These are phyloP conservation scores for Penicillium pancosmium DNA, from an alignment of 495 filamentous ascomycete genomes.

Conservation along the genomic window DNA sequence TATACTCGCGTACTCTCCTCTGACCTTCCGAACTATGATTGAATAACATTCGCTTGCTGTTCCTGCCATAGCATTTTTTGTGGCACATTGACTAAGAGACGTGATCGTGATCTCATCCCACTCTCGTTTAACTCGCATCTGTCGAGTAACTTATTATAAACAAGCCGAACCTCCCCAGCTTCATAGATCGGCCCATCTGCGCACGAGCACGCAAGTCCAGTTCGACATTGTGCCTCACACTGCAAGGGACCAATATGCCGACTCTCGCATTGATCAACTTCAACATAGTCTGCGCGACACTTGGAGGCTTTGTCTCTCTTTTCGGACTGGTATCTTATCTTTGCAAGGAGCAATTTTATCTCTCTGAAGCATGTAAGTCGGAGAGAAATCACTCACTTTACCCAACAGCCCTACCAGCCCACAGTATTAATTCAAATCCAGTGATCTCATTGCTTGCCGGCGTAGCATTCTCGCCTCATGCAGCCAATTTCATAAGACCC, in stretches of 20 bases:
- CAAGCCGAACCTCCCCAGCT: neutral
- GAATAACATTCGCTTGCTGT: constrained; percentile 44
- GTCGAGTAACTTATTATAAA: neutral
- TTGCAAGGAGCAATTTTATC: constrained; percentile 85
- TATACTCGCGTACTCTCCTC: neutral
- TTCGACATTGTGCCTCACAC: neutral
- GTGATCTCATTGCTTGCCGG: constrained; percentile 85
- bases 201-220: too few relatives aligned
- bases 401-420: neutral
- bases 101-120: neutral
- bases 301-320: constrained; percentile 85
- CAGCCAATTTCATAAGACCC: constrained; percentile 74
- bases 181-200: too few relatives aligned
- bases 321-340: constrained; percentile 90
- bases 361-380: constrained; percentile 84
- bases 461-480: constrained; percentile 75
- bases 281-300: constrained; percentile 80
- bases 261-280: constrained; percentile 79
- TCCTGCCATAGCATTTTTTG: neutral
- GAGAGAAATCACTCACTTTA: neutral
- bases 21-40: constrained; percentile 38
- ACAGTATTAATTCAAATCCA: constrained; percentile 30
- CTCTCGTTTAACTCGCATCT: too few relatives aligned
- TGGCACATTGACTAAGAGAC: neutral
- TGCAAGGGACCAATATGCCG: constrained; percentile 62